Evolutionary conservation across 441 rosid species (phyloP), one percentile per base, ranked within the genome.

Genomic region (Euphorbia corollata): DNA sequence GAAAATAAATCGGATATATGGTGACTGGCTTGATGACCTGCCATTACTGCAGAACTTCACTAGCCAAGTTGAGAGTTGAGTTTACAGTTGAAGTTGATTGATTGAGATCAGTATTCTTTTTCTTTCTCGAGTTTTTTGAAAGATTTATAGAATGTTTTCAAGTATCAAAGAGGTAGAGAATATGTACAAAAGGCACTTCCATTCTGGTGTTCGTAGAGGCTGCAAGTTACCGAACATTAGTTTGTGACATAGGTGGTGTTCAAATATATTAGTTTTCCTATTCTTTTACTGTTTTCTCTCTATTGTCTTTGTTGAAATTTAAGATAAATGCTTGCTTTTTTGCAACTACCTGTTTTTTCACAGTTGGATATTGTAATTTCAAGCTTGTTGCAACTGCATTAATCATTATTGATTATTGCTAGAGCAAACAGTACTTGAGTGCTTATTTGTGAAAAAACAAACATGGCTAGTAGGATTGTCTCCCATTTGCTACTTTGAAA

Each of bases 11-110:
- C 76, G 86, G 41, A 91, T 94, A 45, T 91, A 94, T 70, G 98
- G 82, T 6, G 98, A 91, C 61, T 94, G 99, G 99, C 89, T 91
- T 6, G 96, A 91, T 27, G 99, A 91, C 81, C 66, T 88, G 74
- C 98, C 98, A 38, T 75, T 87, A 63, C 77, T 71, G 23, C 84
- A 74, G 56, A 83, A 77, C 73, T 65, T 74, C 63, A 78, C 90
- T 0, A 83, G 75, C 65, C 87, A 78, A 72, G 86, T 81, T 15
- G 91, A 87, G 84, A 81, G 80, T 73, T 90, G 86, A 89, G 47
- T 24, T 63, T 24, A 19, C 15, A 18, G 43, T 47, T 19, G 13
- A 59, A 39, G 55, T 62, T 68, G 15, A 8, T 48, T 8, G 22
- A 12, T 58, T 23, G 4, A 8, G 15, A 13, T 67, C 1, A 8